phyloP scores from a whole-genome alignment of 208 protist genomes.

The Trypanosoma congolense region DNA sequence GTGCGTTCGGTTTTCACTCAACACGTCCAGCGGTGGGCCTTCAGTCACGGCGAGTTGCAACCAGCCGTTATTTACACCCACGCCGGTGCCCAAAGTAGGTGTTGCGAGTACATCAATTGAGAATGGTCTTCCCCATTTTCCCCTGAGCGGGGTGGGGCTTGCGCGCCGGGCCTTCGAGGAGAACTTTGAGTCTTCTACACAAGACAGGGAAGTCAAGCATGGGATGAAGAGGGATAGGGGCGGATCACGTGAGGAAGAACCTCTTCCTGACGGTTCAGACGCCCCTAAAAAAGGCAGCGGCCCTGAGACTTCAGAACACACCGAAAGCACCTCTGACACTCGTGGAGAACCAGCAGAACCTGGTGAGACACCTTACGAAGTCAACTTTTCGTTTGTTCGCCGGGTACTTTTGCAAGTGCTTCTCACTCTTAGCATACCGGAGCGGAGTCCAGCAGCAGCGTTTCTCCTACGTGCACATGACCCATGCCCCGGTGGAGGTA shows the following conservation, averaged over 20 bases:
- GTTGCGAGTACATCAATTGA: too few species aligned
- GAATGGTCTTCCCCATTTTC: too few species aligned
- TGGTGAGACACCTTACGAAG: not conserved
- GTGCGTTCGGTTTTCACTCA: slow-evolving; percentile 15
- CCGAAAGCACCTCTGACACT: not conserved
- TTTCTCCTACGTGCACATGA: slow-evolving; percentile 25
- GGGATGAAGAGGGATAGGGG: too few species aligned
- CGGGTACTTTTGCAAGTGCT: slow-evolving; percentile 30
- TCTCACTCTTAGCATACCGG: slow-evolving; percentile 27
- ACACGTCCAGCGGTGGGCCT: slow-evolving; percentile 4
- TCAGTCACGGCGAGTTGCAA: slow-evolving; percentile 15
- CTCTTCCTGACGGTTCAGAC: too few species aligned
- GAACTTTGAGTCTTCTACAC: slow-evolving; percentile 21
- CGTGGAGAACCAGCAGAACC: not conserved
- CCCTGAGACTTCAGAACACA: too few species aligned
- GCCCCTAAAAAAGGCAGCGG: too few species aligned
- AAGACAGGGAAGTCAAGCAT: too few species aligned
- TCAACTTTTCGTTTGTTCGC: slow-evolving; percentile 15
- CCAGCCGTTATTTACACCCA: slow-evolving; percentile 10
- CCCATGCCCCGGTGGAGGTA: slow-evolving; percentile 11
- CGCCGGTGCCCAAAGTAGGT: not conserved
- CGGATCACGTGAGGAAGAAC: too few species aligned
- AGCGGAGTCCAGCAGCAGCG: slow-evolving; percentile 27
- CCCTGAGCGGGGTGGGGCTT: slow-evolving; percentile 14
- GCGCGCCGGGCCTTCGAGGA: too few species aligned